Evolutionary conservation across 2,329 filamentous ascomycete genomes (phyloP).

Genomic region (Leptographium galeiforme): DNA sequence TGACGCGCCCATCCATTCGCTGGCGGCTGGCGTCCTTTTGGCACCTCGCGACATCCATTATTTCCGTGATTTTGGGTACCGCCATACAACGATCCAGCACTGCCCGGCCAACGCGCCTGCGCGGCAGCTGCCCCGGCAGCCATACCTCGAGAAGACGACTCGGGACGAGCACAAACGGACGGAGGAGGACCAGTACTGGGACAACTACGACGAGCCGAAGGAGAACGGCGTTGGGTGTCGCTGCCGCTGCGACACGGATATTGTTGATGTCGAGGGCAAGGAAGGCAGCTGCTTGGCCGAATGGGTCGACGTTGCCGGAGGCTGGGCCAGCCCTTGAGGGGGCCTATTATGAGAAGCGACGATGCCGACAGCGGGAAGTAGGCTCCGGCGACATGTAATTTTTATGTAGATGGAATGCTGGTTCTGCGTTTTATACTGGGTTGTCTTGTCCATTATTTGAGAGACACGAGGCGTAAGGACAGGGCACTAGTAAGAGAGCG

Average conservation of each 20-base stretch:
- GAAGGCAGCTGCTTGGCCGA: constrained; percentile 88
- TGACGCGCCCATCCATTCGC: constrained; percentile 94
- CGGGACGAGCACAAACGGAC: constrained; percentile 67
- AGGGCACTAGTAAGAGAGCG: too few relatives aligned
- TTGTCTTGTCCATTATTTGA: background rate
- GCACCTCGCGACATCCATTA: constrained; percentile 81
- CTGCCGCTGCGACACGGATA: constrained; percentile 93
- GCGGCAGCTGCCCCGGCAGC: constrained; percentile 66
- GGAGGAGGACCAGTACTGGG: constrained; percentile 96
- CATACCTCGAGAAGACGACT: constrained; percentile 72
- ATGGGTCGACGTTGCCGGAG: constrained; percentile 95
- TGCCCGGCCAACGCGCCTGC: constrained; percentile 91
- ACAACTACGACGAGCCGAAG: constrained; percentile 69
- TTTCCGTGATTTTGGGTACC: constrained; percentile 96
- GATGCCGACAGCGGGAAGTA: too few relatives aligned
- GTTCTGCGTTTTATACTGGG: background rate
- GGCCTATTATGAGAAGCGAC: background rate
- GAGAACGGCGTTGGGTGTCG: constrained; percentile 96
- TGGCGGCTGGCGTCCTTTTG: constrained; percentile 81
- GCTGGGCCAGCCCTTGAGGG: constrained; percentile 53
- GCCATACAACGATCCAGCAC: constrained; percentile 97
- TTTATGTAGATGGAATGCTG: background rate
- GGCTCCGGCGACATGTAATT: background rate
- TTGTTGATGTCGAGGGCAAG: constrained; percentile 95
- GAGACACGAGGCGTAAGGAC: too few relatives aligned